phyloP scores from a whole-genome alignment of 352 stramenopile species.

The Globisporangium spiculum region DNA sequence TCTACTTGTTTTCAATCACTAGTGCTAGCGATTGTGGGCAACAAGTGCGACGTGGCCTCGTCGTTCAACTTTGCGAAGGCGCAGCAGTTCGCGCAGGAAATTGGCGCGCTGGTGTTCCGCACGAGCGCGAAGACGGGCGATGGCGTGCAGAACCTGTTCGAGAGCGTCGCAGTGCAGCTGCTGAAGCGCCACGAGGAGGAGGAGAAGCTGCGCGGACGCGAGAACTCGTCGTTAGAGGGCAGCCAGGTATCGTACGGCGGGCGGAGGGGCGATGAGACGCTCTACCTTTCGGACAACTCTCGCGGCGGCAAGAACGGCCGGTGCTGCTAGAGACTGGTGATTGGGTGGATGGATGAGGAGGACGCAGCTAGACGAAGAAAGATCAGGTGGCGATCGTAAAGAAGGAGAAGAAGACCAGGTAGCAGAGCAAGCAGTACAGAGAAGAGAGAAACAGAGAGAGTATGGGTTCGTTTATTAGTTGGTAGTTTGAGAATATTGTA shows the following conservation, averaged over 20 bases:
- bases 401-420: background rate
- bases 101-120: conserved; percentile 77
- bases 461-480: conserved; percentile 8
- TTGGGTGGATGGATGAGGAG: background rate
- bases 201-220: conserved; percentile 38
- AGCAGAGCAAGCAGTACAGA: background rate
- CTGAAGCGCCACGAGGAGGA: conserved; percentile 80
- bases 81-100: conserved; percentile 74
- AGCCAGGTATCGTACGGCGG: conserved; percentile 31
- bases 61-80: conserved; percentile 66
- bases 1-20: background rate
- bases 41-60: conserved; percentile 75
- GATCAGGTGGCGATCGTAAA: background rate
- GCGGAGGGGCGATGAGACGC: conserved; percentile 14
- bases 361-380: background rate
- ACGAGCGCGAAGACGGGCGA: conserved; percentile 83
- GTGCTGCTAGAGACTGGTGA: conserved; percentile 12
- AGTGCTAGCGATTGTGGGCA: conserved; percentile 80
- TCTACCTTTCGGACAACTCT: conserved; percentile 16
- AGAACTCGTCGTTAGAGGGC: conserved; percentile 34
- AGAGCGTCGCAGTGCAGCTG: conserved; percentile 64
- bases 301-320: conserved; percentile 6
- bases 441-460: background rate
- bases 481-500: conserved; percentile 15
- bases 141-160: conserved; percentile 71